phyloP scores from a whole-genome alignment of 164 flowering plant genomes.

The Hamamelis virginiana region DNA sequence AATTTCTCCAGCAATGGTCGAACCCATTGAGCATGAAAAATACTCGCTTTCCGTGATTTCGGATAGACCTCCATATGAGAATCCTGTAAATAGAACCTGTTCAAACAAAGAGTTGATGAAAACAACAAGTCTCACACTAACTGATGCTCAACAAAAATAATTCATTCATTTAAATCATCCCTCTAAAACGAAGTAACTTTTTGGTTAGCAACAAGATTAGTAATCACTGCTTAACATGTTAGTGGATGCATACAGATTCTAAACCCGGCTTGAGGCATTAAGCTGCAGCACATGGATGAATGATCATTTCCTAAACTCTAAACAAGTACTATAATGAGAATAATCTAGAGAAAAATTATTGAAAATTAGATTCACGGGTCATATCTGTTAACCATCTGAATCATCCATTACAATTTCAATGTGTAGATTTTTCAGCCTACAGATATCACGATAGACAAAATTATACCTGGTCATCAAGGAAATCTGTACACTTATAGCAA shows the following conservation, averaged over 20 bases:
- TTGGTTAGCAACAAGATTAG: background rate
- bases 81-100: constrained; percentile 90
- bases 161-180: background rate
- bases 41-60: constrained; percentile 80
- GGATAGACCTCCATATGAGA: constrained; percentile 89
- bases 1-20: constrained; percentile 97
- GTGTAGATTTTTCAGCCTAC: background rate
- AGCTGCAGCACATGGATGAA: too few species aligned
- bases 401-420: background rate
- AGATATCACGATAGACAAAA: background rate
- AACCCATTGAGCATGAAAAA: constrained; percentile 81
- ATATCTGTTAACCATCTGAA: background rate
- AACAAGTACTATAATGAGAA: too few species aligned
- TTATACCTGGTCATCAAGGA: constrained; percentile 91
- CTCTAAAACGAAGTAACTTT: background rate
- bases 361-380: background rate
- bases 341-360: too few species aligned
- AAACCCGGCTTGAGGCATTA: too few species aligned
- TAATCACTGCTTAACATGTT: too few species aligned
- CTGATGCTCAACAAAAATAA: background rate
- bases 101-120: constrained; percentile 16
- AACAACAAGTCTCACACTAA: background rate
- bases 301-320: too few species aligned
- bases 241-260: too few species aligned
- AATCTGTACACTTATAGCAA: constrained; percentile 90